Percentiles rank a stretch among this genome's conserved stretches.
Conservation (phyloP, 139 green algal species). For the Spirogloea muscicola region DNA sequence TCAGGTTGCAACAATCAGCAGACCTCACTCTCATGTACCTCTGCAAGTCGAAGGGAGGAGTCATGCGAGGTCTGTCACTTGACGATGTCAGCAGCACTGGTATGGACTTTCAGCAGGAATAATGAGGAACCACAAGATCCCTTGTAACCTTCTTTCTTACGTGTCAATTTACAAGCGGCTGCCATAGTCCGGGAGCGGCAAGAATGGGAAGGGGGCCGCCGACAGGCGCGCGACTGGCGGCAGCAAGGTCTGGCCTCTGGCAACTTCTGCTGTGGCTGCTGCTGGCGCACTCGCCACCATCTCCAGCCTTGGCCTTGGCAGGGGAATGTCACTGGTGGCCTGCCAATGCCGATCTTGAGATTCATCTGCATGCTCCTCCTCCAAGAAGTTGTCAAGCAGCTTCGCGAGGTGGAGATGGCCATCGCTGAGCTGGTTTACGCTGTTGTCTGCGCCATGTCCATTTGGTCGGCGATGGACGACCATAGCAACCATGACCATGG, state of each 20-base stretch:
- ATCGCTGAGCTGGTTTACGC: not conserved
- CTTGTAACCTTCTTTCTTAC: too few species aligned
- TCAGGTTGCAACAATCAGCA: too few species aligned
- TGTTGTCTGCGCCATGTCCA: not conserved
- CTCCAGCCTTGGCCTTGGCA: not conserved
- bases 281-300: not conserved
- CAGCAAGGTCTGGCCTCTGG: too few species aligned
- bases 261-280: too few species aligned
- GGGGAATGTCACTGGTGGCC: not conserved
- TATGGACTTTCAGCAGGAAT: too few species aligned
- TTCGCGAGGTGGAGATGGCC: not conserved
- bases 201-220: conserved; percentile 27
- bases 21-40: too few species aligned
- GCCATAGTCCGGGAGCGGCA: conserved; percentile 21
- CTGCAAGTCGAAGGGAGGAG: too few species aligned
- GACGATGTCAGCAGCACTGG: too few species aligned
- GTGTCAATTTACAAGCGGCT: too few species aligned
- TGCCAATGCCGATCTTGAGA: not conserved
- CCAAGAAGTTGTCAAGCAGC: not conserved
- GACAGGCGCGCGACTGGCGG: conserved; percentile 23
- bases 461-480: conserved; percentile 71
- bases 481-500: conserved; percentile 77
- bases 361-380: not conserved
- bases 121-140: too few species aligned
- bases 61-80: too few species aligned